Percentiles rank a stretch among this genome's conserved stretches.
These are phyloP conservation scores for Sporothrix luriei DNA, from an alignment of 2,329 filamentous ascomycete species.

Conservation along the genomic window DNA sequence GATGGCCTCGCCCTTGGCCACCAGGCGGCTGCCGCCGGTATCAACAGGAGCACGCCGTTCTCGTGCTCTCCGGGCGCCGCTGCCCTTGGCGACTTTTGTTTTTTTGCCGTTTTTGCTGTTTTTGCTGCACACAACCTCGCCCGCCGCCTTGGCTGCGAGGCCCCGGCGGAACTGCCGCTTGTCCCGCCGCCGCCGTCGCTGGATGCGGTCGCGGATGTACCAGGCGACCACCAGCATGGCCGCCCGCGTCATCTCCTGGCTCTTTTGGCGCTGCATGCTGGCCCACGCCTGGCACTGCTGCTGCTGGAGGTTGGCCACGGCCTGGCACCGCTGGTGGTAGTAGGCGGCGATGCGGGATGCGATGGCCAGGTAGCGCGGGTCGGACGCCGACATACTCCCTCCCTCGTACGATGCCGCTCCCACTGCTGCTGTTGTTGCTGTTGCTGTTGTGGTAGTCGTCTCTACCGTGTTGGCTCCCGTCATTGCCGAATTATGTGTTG, in stretches of 20 bases:
- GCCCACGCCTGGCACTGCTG: conserved; percentile 54
- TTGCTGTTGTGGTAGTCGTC: conserved; percentile 20
- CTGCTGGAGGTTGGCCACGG: conserved; percentile 52
- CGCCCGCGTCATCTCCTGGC: conserved; percentile 54
- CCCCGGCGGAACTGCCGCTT: conserved; percentile 49
- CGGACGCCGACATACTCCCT: conserved; percentile 34
- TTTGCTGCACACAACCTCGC: too few relatives aligned
- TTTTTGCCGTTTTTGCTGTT: too few relatives aligned
- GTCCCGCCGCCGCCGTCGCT: conserved; percentile 47
- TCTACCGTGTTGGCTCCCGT: neutral
- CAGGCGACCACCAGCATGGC: conserved; percentile 55
- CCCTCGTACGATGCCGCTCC: neutral
- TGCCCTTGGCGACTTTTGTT: neutral
- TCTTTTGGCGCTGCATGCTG: conserved; percentile 51
- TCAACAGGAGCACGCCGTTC: neutral
- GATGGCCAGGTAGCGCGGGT: conserved; percentile 51
- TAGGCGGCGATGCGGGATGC: conserved; percentile 53
- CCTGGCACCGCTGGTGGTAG: conserved; percentile 54
- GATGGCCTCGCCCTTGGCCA: conserved; percentile 48
- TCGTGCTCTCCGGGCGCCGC: neutral
- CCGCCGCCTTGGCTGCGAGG: conserved; percentile 37
- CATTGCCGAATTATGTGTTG: neutral
- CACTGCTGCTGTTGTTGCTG: conserved; percentile 14
- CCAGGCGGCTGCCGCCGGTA: conserved; percentile 23
- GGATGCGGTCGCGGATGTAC: conserved; percentile 54